Evolutionary conservation across 306 rosid species (phyloP), one percentile per base, ranked within the genome.

Genomic region (Notholithocarpus densiflorus): DNA sequence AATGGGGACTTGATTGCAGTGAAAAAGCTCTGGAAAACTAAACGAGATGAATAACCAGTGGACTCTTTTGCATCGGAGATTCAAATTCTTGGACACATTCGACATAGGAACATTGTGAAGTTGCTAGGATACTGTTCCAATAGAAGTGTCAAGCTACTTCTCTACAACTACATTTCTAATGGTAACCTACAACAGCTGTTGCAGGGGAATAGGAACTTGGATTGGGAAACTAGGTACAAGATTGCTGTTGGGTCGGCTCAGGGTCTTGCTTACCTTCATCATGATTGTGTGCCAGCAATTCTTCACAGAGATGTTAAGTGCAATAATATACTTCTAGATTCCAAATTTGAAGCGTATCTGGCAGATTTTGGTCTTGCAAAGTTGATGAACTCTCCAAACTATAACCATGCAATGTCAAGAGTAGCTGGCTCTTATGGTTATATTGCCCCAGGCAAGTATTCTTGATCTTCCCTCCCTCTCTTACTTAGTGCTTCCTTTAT

Each of bases 371-470:
- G 99, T 34, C 94, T 96, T 0, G 99, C 98, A 10, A 96, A 96
- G 85, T 84, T 89, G 82, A 96, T 93, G 99, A 90, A 75, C 79
- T 85, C 98, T 23, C 94, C 94, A 69, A 91, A 56, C 71, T 93
- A 91, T 82, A 92, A 89, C 76, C 97, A 93, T 40, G 99, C 97
- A 56, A 93, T 91, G 91, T 96, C 99, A 31, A 89, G 98, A 85
- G 97, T 96, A 59, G 99, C 99, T 20, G 99, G 99, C 8, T 96
- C 99, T 14, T 96, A 96, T 57, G 99, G 99, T 64, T 96, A 96
- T 57, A 96, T 96, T 79, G 99, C 99, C 65, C 99, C 99, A 83
- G 99, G 99, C 85, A 90, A 73, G 79, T 81, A 27, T 17, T 48
- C 60, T 66, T 74, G 23, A 71, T 73, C 45, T 73, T 51, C 52